Evolutionary conservation across 148 eudicot species (phyloP).

Genomic region (Vaccinium darrowii): DNA sequence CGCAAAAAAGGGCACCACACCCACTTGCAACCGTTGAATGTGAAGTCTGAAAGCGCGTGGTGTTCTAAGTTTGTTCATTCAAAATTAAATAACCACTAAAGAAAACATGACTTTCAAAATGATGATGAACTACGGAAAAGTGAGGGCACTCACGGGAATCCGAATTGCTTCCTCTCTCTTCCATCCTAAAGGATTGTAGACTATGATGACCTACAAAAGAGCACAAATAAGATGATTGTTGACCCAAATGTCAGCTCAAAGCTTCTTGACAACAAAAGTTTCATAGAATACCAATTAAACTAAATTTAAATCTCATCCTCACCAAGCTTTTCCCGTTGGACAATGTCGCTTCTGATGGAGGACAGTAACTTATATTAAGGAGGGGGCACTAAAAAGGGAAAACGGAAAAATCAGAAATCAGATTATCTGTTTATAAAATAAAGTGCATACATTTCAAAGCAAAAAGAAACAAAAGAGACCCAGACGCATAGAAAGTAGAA

Average conservation of each 20-base stretch:
- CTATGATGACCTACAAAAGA: conserved; percentile 52
- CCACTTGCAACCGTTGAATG: not conserved
- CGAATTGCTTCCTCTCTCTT: conserved; percentile 66
- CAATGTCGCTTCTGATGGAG: conserved; percentile 63
- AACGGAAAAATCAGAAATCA: conserved; percentile 22
- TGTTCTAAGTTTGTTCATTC: not conserved
- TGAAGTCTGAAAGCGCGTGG: not conserved
- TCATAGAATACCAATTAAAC: not conserved
- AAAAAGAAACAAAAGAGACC: not conserved
- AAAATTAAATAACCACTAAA: not conserved
- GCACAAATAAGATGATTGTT: not conserved
- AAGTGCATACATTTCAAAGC: not conserved
- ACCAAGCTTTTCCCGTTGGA: conserved; percentile 60
- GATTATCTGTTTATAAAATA: not conserved
- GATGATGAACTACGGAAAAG: conserved; percentile 6
- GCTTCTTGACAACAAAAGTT: conserved; percentile 11
- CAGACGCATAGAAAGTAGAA: not conserved
- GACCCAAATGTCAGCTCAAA: conserved; percentile 9
- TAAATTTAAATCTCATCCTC: conserved; percentile 21
- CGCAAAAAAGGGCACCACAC: not conserved
- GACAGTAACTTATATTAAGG: conserved; percentile 74
- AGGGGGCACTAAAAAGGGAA: conserved; percentile 63
- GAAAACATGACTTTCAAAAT: not conserved
- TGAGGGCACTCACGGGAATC: conserved; percentile 53
- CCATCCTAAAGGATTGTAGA: conserved; percentile 82